phyloP scores from a whole-genome alignment of 225 moss, liverwort and hornwort genomes.

The Marchantia paleacea region DNA sequence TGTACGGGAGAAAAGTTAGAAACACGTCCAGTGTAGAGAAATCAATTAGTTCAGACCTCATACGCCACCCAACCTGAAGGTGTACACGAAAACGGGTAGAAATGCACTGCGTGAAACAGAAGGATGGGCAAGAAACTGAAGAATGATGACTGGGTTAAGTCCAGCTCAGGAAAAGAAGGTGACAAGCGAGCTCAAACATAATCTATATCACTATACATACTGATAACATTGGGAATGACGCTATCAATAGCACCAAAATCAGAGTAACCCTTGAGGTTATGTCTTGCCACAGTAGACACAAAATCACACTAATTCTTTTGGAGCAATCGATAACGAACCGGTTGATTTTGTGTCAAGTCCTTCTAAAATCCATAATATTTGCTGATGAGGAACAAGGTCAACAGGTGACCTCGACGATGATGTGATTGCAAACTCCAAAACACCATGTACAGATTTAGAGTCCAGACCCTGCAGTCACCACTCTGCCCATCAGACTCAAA shows the following conservation, averaged over 20 bases:
- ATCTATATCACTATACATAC: no score
- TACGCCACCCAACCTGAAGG: not conserved
- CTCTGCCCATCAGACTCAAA: not conserved
- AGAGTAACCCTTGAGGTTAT: not conserved
- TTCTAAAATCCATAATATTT: slow-evolving; percentile 74
- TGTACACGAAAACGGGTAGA: not conserved
- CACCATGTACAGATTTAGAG: slow-evolving; percentile 13
- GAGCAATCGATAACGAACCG: not conserved
- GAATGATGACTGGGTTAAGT: no score
- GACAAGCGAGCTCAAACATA: no score
- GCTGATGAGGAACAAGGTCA: slow-evolving; percentile 89
- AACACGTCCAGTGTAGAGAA: no score
- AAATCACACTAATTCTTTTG: not conserved
- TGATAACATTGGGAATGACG: no score
- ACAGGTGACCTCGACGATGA: slow-evolving; percentile 75
- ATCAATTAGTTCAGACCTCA: no score
- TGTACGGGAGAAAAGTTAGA: not conserved
- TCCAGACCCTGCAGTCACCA: slow-evolving; percentile 26
- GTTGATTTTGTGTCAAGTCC: slow-evolving; percentile 25
- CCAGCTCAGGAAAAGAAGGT: no score
- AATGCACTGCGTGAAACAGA: not conserved
- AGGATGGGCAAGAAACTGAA: no score
- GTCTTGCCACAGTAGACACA: not conserved
- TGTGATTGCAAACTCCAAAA: slow-evolving; percentile 56
- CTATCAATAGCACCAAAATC: no score